A percentile compares a stretch with the other conserved stretches of the same genome.
These are phyloP conservation scores for Solanum rostratum DNA, from an alignment of 257 asterid genomes.

Conservation along the genomic window DNA sequence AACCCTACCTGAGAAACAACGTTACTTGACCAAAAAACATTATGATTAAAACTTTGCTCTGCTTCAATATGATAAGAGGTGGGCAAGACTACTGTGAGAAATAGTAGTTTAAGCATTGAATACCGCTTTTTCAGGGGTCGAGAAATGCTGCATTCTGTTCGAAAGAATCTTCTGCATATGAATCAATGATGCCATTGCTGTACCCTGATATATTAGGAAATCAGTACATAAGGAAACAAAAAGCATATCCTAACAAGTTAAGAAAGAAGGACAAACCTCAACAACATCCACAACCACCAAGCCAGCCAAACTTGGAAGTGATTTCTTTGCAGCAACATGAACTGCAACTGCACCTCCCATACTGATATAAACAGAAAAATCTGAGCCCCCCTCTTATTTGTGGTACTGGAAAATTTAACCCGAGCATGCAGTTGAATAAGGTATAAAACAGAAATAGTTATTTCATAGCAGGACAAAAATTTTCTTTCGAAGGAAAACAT, in stretches of 20 bases:
- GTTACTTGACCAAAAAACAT: not conserved
- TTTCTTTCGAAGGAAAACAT: not conserved
- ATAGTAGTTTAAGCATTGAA: not conserved
- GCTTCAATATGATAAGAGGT: not conserved
- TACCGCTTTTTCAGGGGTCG: conserved; percentile 88
- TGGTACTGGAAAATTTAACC: not conserved
- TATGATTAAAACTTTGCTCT: not conserved
- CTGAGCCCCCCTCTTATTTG: not conserved
- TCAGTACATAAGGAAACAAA: not conserved
- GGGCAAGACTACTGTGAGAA: not conserved
- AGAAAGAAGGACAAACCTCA: conserved; percentile 45
- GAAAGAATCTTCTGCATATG: conserved; percentile 94
- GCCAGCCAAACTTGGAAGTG: conserved; percentile 69
- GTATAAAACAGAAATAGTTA: not conserved
- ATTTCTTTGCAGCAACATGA: conserved; percentile 79
- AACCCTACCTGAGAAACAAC: not conserved
- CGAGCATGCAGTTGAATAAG: not conserved
- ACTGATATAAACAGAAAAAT: conserved; percentile 21
- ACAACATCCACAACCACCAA: conserved; percentile 94
- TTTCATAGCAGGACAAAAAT: not conserved
- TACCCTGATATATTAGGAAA: conserved; percentile 56
- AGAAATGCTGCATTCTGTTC: conserved; percentile 78
- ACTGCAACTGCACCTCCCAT: conserved; percentile 96
- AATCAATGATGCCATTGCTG: conserved; percentile 81
- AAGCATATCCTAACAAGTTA: not conserved